phyloP scores from a whole-genome alignment of 345 rosid genomes.

The Lepidium aucheri region DNA sequence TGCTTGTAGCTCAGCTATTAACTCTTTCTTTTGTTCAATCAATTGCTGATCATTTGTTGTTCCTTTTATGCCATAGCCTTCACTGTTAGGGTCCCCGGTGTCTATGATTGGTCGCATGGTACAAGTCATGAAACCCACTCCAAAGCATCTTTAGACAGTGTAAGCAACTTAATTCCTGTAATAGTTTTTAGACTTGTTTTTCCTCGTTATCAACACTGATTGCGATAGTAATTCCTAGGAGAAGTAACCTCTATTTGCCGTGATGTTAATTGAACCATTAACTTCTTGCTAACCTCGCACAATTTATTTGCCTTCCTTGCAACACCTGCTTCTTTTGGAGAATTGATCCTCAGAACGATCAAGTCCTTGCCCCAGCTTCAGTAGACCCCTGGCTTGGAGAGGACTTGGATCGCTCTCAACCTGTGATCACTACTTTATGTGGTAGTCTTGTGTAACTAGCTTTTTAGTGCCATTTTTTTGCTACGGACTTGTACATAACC shows the following conservation, averaged over 20 bases:
- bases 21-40: not conserved
- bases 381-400: constrained; percentile 61
- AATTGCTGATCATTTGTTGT: not conserved
- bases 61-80: constrained; percentile 11
- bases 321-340: constrained; percentile 57
- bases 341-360: constrained; percentile 56
- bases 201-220: not conserved
- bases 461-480: too few relatives aligned
- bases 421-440: too few relatives aligned
- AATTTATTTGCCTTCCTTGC: constrained; percentile 40
- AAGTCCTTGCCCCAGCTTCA: constrained; percentile 77
- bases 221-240: not conserved
- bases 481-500: too few relatives aligned
- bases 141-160: constrained; percentile 18
- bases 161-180: constrained; percentile 4
- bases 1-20: not conserved
- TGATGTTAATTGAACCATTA: not conserved
- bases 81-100: not conserved
- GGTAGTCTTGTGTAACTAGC: too few relatives aligned
- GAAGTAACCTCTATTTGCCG: not conserved
- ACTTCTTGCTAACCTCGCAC: constrained; percentile 15
- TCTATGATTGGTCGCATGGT: not conserved
- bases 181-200: not conserved
- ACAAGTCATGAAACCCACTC: constrained; percentile 4
- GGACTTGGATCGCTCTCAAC: constrained; percentile 51